Evolutionary conservation across 176 grass and related monocot genomes (phyloP).

Genomic region (Thalia dealbata): DNA sequence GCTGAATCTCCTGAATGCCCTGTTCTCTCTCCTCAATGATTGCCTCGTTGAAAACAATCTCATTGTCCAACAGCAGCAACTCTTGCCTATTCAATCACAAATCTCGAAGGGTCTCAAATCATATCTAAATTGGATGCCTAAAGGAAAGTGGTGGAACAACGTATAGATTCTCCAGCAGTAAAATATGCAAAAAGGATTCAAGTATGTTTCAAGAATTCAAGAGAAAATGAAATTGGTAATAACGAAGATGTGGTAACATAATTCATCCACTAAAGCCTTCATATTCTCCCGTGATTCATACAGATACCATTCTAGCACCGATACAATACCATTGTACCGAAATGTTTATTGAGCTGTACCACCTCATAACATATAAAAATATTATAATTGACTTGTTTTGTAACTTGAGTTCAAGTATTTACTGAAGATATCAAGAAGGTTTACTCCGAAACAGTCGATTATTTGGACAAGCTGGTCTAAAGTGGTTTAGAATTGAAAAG

Average conservation of each 20-base stretch:
- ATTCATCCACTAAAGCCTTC: background rate
- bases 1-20: constrained; percentile 47
- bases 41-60: constrained; percentile 55
- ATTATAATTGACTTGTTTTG: background rate
- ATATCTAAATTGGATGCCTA: background rate
- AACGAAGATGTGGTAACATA: background rate
- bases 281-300: no score
- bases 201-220: constrained; percentile 20
- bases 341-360: no score
- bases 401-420: background rate
- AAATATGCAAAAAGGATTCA: constrained; percentile 47
- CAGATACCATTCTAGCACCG: no score
- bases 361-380: background rate
- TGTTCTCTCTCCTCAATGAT: constrained; percentile 45
- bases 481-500: no score
- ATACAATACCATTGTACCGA: no score
- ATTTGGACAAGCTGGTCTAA: no score
- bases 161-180: background rate
- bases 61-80: constrained; percentile 71
- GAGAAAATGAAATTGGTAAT: background rate
- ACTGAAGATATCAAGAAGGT: no score
- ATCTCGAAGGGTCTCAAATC: background rate
- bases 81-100: constrained; percentile 34
- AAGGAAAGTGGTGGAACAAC: no score
- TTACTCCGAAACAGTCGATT: no score